Evolutionary conservation across 306 rosid species (phyloP), one percentile per base, ranked within the genome.

Genomic region (Lathyrus aphaca): DNA sequence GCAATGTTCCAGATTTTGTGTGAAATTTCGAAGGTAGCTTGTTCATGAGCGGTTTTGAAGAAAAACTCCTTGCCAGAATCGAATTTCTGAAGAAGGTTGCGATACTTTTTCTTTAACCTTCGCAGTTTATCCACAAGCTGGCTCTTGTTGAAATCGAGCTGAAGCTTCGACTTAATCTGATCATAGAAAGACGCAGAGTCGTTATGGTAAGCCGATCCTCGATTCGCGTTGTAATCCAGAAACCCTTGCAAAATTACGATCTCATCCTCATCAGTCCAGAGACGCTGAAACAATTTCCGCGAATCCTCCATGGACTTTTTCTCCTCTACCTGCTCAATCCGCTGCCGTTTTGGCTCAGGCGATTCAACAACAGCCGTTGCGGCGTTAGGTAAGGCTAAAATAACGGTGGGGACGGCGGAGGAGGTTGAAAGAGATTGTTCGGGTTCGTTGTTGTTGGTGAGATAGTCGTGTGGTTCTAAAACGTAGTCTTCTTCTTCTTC

Each of bases 241-340:
- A 90, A 90, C 0, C 88, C 86, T 56, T 80, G 91, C 27, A 90
- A 21, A 8, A 91, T 88, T 71, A 65, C 87, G 65, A 86, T 81
- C 90, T 91, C 97, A 46, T 91, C 95, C 49, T 84, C 90, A 5
- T 84, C 83, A 59, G 85, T 88, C 97, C 97, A 91, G 3, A 88
- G 66, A 13, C 90, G 86, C 25, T 84, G 86, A 10, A 85, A 85
- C 0, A 85, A 73, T 17, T 74, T 64, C 18, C 89, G 64, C 0
- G 89, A 80, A 38, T 85, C 89, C 64, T 35, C 39, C 39, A 35
- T 35, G 39, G 39, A 35, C 39, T 77, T 40, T 12, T 63, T 63
- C 8, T 63, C 68, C 23, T 63, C 50, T 37, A 40, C 4, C 23
- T 53, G 59, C 2, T 53, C 59, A 4, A 5, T 39, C 25, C 7